Conservation (phyloP, 2,329 filamentous ascomycete genomes). For the Ophiostoma triangulosporum region DNA sequence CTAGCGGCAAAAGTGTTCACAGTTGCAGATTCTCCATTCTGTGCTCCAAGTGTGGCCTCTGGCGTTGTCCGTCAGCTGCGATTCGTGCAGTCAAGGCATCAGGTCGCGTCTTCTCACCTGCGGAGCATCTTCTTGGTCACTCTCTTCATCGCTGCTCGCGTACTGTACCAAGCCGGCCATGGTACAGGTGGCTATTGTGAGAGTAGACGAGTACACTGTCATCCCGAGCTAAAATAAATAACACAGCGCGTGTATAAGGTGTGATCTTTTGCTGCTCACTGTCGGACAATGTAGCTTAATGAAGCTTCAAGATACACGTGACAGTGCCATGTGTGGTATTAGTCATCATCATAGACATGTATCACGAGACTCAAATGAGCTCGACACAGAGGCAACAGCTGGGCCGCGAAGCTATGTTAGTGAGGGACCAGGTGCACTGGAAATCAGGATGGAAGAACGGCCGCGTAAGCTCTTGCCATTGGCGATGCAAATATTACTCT, state of each 20-base stretch:
- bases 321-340: background rate
- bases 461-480: too few relatives aligned
- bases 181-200: background rate
- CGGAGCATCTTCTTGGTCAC: background rate
- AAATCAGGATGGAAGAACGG: too few relatives aligned
- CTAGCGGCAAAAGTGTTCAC: too few relatives aligned
- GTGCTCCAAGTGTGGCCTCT: background rate
- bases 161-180: conserved; percentile 37
- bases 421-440: conserved; percentile 1
- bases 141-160: conserved; percentile 37
- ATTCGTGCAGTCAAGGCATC: background rate
- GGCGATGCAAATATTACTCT: too few relatives aligned
- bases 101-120: background rate
- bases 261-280: too few relatives aligned
- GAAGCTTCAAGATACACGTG: background rate
- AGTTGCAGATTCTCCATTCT: background rate
- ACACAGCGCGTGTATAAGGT: too few relatives aligned
- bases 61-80: background rate
- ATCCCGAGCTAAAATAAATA: too few relatives aligned
- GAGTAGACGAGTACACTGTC: background rate
- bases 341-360: background rate
- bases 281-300: too few relatives aligned
- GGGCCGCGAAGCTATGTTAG: conserved; percentile 17
- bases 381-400: conserved; percentile 15
- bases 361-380: background rate